phyloP scores from a whole-genome alignment of 129 eudicot genomes.

The Lactuca saligna region DNA sequence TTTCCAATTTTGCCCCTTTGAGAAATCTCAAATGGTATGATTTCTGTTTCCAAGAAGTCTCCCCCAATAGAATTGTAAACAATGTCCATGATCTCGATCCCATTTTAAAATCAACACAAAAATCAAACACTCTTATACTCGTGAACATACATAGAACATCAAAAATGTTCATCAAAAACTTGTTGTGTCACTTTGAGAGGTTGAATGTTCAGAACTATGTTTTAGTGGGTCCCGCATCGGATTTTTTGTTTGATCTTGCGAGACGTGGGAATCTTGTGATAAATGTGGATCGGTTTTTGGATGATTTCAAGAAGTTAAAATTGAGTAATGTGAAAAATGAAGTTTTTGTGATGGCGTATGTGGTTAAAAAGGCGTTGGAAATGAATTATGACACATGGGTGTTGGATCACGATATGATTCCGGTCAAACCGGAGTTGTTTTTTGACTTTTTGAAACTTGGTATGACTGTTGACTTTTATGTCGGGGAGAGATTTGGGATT shows the following conservation, averaged over 20 bases:
- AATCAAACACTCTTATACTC: slow-evolving; percentile 47
- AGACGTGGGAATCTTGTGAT: slow-evolving; percentile 87
- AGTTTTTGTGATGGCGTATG: slow-evolving; percentile 47
- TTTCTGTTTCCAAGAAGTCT: slow-evolving; percentile 75
- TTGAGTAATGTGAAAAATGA: slow-evolving; percentile 38
- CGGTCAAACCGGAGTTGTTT: slow-evolving; percentile 40
- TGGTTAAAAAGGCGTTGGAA: slow-evolving; percentile 55
- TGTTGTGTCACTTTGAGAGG: slow-evolving; percentile 82
- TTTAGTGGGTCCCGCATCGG: slow-evolving; percentile 48
- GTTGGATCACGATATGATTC: slow-evolving; percentile 50
- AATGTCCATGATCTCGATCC: slow-evolving; percentile 45
- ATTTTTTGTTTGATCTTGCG: slow-evolving; percentile 65
- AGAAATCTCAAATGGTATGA: slow-evolving; percentile 81
- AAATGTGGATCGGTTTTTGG: slow-evolving; percentile 44
- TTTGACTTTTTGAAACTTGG: slow-evolving; percentile 32
- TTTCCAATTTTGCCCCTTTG: slow-evolving; percentile 56
- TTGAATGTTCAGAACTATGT: slow-evolving; percentile 62
- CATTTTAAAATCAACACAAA: slow-evolving; percentile 49
- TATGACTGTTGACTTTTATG: slow-evolving; percentile 44
- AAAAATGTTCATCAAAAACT: slow-evolving; percentile 47
- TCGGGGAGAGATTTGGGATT: slow-evolving; percentile 42
- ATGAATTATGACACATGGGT: slow-evolving; percentile 53
- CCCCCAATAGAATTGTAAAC: slow-evolving; percentile 58
- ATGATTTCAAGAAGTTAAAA: slow-evolving; percentile 30
- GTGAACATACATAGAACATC: slow-evolving; percentile 48